Evolutionary conservation across 2,329 filamentous ascomycete genomes (phyloP).

Genomic region (Colletotrichum endophyticum): DNA sequence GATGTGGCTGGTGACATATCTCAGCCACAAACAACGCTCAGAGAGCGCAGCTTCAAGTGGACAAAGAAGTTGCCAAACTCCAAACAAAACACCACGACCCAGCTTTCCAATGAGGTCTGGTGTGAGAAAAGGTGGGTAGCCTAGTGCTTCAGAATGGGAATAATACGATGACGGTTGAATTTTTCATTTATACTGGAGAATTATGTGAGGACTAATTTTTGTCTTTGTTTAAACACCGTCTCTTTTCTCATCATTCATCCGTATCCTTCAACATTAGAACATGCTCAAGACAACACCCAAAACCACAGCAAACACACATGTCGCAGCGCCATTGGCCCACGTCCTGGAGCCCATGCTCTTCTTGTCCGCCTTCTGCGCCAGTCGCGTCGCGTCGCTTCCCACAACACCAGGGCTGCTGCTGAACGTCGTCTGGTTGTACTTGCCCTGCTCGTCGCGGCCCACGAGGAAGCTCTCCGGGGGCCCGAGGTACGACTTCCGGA

Average conservation of each 20-base stretch:
- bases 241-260: not conserved
- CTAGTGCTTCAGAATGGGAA: not conserved
- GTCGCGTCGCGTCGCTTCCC: conserved; percentile 3
- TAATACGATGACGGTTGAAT: not conserved
- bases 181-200: not conserved
- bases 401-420: conserved; percentile 23
- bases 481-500: conserved; percentile 58
- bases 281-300: not conserved
- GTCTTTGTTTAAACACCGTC: not conserved
- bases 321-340: not conserved
- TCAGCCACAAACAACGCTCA: conserved; percentile 15
- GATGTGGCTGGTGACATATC: not conserved
- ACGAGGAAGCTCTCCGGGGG: conserved; percentile 60
- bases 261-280: not conserved
- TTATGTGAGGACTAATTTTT: not conserved
- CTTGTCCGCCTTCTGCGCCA: not conserved
- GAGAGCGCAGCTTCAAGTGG: not conserved
- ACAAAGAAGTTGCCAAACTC: not conserved
- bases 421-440: conserved; percentile 43
- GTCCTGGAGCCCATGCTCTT: not conserved
- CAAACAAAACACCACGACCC: not conserved
- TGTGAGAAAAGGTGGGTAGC: not conserved
- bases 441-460: conserved; percentile 41
- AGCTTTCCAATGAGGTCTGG: not conserved
- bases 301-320: not conserved